A percentile compares a stretch with the other conserved stretches of the same genome.
phyloP scores from a whole-genome alignment of 768 basidiomycete species.

The Multifurca ochricompacta region DNA sequence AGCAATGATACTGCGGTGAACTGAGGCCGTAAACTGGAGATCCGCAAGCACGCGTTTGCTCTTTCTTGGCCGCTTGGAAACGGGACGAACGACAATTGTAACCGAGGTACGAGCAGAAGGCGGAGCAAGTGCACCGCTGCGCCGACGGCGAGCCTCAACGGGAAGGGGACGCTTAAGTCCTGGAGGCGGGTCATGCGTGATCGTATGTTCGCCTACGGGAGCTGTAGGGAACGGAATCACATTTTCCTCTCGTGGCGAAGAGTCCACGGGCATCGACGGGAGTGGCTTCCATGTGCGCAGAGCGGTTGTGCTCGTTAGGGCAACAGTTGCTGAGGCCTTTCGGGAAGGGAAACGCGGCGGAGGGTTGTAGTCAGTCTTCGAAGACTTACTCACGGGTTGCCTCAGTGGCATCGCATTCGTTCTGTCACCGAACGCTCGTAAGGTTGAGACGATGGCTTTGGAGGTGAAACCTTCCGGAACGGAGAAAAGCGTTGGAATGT shows the following conservation, averaged over 20 bases:
- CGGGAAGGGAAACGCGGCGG: slow-evolving; percentile 11
- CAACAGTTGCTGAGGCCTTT: slow-evolving; percentile 17
- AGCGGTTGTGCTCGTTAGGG: slow-evolving; percentile 15
- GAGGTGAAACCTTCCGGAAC: slow-evolving; percentile 10
- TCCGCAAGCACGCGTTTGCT: slow-evolving; percentile 20
- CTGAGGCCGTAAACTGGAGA: slow-evolving; percentile 18
- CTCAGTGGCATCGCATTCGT: slow-evolving; percentile 10
- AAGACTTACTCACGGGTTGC: background rate
- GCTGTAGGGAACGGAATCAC: slow-evolving; percentile 6
- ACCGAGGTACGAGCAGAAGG: background rate
- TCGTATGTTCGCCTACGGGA: background rate
- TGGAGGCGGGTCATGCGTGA: background rate
- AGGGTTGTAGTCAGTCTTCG: background rate
- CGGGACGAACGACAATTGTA: background rate
- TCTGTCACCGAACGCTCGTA: slow-evolving; percentile 15
- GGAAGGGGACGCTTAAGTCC: slow-evolving; percentile 14
- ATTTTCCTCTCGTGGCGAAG: slow-evolving; percentile 3
- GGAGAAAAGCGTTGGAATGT: slow-evolving; percentile 10
- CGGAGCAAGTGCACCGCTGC: slow-evolving; percentile 13
- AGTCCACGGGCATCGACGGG: background rate
- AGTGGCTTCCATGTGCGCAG: slow-evolving; percentile 8
- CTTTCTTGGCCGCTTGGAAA: slow-evolving; percentile 19
- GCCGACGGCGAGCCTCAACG: slow-evolving; percentile 8
- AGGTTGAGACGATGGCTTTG: slow-evolving; percentile 4
- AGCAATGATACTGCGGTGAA: slow-evolving; percentile 18